These are phyloP conservation scores for Sanghuangporus sanghuang DNA, from an alignment of 1,284 basidiomycete genomes.

Conservation along the genomic window DNA sequence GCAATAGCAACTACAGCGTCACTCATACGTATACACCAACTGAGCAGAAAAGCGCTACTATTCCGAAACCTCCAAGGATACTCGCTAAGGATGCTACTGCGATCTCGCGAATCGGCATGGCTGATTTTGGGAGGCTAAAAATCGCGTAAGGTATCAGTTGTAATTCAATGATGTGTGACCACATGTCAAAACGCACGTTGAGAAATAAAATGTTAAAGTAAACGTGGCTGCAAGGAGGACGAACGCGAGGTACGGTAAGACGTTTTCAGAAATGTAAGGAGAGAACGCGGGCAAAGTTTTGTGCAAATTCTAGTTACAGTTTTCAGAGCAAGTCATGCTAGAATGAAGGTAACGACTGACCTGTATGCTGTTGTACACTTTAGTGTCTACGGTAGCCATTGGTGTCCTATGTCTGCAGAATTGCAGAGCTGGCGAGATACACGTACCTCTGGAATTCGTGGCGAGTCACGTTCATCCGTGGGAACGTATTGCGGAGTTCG, in stretches of 20 bases:
- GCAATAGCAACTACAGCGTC: background rate
- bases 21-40: constrained; percentile 80
- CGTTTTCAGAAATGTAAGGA: constrained; percentile 57
- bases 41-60: constrained; percentile 83
- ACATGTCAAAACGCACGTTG: constrained; percentile 56
- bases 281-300: constrained; percentile 54
- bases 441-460: background rate
- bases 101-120: constrained; percentile 63
- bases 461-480: constrained; percentile 1
- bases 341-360: constrained; percentile 26
- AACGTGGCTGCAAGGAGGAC: constrained; percentile 71
- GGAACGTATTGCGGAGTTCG: constrained; percentile 7
- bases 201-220: constrained; percentile 80
- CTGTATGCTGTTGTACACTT: constrained; percentile 36
- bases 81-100: constrained; percentile 70
- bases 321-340: constrained; percentile 9
- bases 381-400: constrained; percentile 28
- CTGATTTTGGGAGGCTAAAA: constrained; percentile 64
- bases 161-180: constrained; percentile 8
- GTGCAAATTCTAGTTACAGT: constrained; percentile 42
- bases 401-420: constrained; percentile 9
- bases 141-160: constrained; percentile 14
- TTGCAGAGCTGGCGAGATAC: background rate
- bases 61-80: constrained; percentile 75
- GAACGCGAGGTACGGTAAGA: constrained; percentile 73